Evolutionary conservation across 176 grass and related monocot species (phyloP).

Genomic region (Carex littledalei): DNA sequence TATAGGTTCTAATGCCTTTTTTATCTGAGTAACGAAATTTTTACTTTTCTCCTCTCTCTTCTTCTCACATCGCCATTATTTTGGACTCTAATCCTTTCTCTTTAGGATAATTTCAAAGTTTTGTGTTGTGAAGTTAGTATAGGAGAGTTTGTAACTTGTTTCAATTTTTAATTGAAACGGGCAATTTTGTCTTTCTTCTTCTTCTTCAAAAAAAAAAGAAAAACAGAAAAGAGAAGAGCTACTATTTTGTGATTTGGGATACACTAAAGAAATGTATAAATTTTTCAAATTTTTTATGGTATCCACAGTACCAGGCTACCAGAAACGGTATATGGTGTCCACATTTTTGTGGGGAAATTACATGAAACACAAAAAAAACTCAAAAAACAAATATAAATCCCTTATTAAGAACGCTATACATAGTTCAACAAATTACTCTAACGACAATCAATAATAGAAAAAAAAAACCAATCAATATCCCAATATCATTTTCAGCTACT

Average conservation of each 20-base stretch:
- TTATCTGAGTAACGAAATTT: background rate
- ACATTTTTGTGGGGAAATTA: background rate
- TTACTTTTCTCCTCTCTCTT: background rate
- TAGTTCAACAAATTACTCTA: background rate
- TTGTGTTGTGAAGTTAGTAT: no score
- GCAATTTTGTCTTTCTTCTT: background rate
- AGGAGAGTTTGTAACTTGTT: no score
- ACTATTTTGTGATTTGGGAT: no score
- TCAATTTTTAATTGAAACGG: no score
- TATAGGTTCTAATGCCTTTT: background rate
- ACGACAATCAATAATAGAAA: background rate
- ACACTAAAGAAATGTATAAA: background rate
- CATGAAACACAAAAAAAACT: background rate
- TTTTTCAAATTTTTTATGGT: background rate
- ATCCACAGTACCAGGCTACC: no score
- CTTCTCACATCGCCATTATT: background rate
- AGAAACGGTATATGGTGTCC: no score
- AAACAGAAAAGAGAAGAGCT: background rate
- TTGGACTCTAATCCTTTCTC: no score
- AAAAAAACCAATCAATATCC: background rate
- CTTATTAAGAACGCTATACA: background rate
- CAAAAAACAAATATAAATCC: background rate
- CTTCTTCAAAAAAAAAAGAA: background rate
- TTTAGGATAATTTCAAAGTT: background rate
- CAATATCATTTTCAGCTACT: background rate